Conservation (phyloP, 2,329 filamentous ascomycete species). For the Davidsoniella neocaledoniae region DNA sequence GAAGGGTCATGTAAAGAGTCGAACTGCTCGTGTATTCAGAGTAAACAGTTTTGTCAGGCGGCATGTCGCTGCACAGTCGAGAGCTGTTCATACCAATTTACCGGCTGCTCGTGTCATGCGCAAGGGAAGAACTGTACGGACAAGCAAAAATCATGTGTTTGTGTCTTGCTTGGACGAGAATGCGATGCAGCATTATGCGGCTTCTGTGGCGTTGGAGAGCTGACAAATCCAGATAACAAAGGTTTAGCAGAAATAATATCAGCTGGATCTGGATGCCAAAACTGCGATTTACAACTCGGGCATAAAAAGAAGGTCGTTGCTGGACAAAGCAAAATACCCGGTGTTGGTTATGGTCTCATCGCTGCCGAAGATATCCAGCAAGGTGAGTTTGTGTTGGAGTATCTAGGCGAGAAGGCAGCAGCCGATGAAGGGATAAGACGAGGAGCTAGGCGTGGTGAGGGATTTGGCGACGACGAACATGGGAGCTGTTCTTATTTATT, state of each 20-base stretch:
- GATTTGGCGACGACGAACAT: constrained; percentile 39
- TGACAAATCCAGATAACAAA: constrained; percentile 3
- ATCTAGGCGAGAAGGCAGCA: constrained; percentile 61
- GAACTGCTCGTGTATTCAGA: constrained; percentile 46
- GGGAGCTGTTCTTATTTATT: constrained; percentile 50
- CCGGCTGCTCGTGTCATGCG: constrained; percentile 46
- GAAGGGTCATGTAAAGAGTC: constrained; percentile 45
- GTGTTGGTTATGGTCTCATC: constrained; percentile 60
- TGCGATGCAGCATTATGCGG: constrained; percentile 64
- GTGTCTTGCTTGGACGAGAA: constrained; percentile 55
- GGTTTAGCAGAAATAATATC: constrained; percentile 24
- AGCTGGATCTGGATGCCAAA: constrained; percentile 47
- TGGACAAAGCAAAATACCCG: constrained; percentile 50
- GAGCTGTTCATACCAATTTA: constrained; percentile 45
- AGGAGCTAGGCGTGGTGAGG: constrained; percentile 41
- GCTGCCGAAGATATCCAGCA: constrained; percentile 48
- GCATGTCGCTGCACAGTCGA: constrained; percentile 48
- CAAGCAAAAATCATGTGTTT: constrained; percentile 50
- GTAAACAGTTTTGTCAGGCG: constrained; percentile 52
- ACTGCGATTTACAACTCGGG: constrained; percentile 54
- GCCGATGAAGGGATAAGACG: constrained; percentile 52
- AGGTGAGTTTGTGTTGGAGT: constrained; percentile 66
- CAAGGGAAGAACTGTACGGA: constrained; percentile 41
- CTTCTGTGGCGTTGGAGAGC: constrained; percentile 39
- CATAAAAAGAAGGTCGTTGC: constrained; percentile 48